Base-by-base conservation (phyloP, 306 rosid species). In the Cucurbita argyrosperma region DNA sequence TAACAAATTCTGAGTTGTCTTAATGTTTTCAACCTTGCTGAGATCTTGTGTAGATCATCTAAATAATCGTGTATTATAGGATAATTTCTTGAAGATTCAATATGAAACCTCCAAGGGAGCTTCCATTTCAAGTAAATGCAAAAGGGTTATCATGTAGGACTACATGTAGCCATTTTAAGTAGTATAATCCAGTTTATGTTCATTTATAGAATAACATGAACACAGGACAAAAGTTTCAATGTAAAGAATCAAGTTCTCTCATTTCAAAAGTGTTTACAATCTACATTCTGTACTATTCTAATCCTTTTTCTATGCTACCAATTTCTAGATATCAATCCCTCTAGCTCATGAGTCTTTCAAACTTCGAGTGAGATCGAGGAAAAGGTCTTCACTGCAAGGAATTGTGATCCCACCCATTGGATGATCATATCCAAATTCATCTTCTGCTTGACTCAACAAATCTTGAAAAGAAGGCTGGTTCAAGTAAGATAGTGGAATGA, bases 361-460 rank as follows among this genome's bases (percentile, higher is more conserved):
- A 8, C 76, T 38, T 1, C 1, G 40, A 58, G 76, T 76, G 73
- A 82, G 57, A 51, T 39, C 18, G 5, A 14, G 19, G 49, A 62
- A 62, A 14, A 38, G 4, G 1, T 62, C 13, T 16, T 62, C 49
- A 4, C 5, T 46, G 59, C 85, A 82, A 1, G 85, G 82, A 63
- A 84, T 77, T 64, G 78, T 81, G 13, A 84, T 77, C 40, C 82
- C 84, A 8, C 81, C 84, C 16, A 14, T 75, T 5, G 85, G 84
- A 82, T 84, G 79, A 75, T 77, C 39, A 72, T 70, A 79, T 66
- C 85, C 84, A 16, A 74, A 84, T 65, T 82, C 82, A 60, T 84
- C 76, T 55, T 77, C 77, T 2, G 79, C 67, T 71, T 75, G 69
- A 42, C 65, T 49, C 5, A 82, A 52, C 51, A 82, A 37, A 5